Evolutionary conservation across 495 filamentous ascomycete genomes (phyloP).

Genomic region (Tuber brumale): DNA sequence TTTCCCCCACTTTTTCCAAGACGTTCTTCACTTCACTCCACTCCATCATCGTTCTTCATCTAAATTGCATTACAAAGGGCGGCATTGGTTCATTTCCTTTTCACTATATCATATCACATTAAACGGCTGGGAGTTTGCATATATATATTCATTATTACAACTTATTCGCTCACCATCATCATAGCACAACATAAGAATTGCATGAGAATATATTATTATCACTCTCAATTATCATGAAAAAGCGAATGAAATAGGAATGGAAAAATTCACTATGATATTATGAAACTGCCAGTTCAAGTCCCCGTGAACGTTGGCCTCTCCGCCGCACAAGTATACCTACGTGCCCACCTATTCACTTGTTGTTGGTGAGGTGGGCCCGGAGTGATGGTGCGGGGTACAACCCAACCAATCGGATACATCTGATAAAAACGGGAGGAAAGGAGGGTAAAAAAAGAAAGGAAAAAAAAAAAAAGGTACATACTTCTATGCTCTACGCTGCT

Average conservation of each 20-base stretch:
- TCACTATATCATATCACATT: slow-evolving; percentile 3
- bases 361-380: background rate
- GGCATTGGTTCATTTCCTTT: slow-evolving; percentile 2
- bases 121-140: background rate
- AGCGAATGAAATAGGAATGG: background rate
- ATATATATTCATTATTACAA: background rate
- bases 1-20: slow-evolving; percentile 7
- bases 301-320: background rate
- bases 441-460: too few relatives aligned
- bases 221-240: background rate
- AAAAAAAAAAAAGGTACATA: background rate
- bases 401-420: background rate
- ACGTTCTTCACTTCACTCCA: background rate
- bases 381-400: background rate
- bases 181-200: background rate
- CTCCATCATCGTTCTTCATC: slow-evolving; percentile 21
- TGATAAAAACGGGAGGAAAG: background rate
- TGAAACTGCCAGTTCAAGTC: slow-evolving; percentile 3
- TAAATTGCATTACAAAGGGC: background rate
- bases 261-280: background rate
- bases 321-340: background rate
- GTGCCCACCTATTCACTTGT: background rate
- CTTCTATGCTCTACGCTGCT: background rate
- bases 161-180: background rate
- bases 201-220: background rate